Conservation (phyloP, 2,329 filamentous ascomycete genomes). For the Colletotrichum godetiae region DNA sequence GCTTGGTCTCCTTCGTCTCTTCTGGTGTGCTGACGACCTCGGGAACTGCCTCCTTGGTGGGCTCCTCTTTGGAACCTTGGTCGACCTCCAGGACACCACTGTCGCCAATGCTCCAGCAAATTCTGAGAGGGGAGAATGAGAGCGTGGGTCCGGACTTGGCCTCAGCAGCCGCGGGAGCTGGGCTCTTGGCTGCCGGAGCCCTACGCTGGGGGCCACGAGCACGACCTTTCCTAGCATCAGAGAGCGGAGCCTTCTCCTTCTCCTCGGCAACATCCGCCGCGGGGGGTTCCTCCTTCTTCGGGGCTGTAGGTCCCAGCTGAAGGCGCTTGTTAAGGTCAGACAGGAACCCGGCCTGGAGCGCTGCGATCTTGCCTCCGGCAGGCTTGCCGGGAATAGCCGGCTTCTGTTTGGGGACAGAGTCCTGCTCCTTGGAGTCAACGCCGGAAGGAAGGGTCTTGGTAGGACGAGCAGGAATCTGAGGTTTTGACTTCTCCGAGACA, state of each 20-base stretch:
- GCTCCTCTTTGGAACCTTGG: slow-evolving; percentile 32
- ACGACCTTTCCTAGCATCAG: slow-evolving; percentile 89
- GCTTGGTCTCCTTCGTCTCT: slow-evolving; percentile 20
- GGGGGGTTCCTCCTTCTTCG: slow-evolving; percentile 58
- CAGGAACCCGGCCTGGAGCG: slow-evolving; percentile 91
- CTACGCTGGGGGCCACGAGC: slow-evolving; percentile 88
- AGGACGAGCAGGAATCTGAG: slow-evolving; percentile 70
- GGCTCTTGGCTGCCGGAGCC: slow-evolving; percentile 65
- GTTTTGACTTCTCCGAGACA: slow-evolving; percentile 67
- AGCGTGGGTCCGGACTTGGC: slow-evolving; percentile 49
- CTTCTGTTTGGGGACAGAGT: slow-evolving; percentile 74
- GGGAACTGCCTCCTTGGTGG: slow-evolving; percentile 6
- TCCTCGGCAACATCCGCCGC: slow-evolving; percentile 32
- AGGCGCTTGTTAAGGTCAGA: slow-evolving; percentile 92
- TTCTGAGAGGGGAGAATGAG: slow-evolving; percentile 59
- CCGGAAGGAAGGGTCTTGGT: slow-evolving; percentile 58
- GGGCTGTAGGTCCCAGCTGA: slow-evolving; percentile 83
- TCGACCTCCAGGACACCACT: slow-evolving; percentile 57
- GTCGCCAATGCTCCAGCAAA: slow-evolving; percentile 65
- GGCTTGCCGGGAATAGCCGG: slow-evolving; percentile 85
- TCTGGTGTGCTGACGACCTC: background rate
- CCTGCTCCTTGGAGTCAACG: slow-evolving; percentile 55
- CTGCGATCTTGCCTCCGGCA: slow-evolving; percentile 86
- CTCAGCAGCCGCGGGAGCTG: slow-evolving; percentile 47
- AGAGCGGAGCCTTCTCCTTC: slow-evolving; percentile 77